phyloP scores from a whole-genome alignment of 148 eudicot genomes.

The Diospyros lotus region DNA sequence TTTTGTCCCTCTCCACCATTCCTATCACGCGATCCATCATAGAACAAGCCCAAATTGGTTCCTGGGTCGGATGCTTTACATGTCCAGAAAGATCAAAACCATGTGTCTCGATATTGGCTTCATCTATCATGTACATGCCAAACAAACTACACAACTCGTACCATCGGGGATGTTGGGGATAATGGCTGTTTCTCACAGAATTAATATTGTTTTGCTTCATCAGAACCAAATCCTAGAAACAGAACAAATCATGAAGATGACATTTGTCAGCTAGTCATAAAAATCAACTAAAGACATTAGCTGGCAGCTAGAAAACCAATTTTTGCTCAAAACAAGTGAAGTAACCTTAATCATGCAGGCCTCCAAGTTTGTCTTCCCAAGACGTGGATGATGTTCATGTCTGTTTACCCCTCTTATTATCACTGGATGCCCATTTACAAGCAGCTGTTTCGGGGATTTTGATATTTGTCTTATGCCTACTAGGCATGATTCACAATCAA shows the following conservation, averaged over 20 bases:
- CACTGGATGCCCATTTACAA: constrained; percentile 88
- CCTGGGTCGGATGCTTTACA: constrained; percentile 75
- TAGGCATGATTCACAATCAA: constrained; percentile 95
- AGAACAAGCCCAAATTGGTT: constrained; percentile 74
- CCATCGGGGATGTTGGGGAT: constrained; percentile 96
- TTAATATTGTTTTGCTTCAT: constrained; percentile 94
- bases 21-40: constrained; percentile 92
- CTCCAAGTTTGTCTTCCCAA: constrained; percentile 92
- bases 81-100: constrained; percentile 78
- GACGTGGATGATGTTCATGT: constrained; percentile 94
- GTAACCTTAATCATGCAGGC: constrained; percentile 91
- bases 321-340: constrained; percentile 1
- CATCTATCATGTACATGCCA: constrained; percentile 99
- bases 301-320: not conserved
- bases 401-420: constrained; percentile 89
- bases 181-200: constrained; percentile 96
- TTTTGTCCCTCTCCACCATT: constrained; percentile 98
- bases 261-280: not conserved
- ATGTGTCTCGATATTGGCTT: constrained; percentile 98
- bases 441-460: constrained; percentile 80
- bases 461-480: constrained; percentile 79
- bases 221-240: constrained; percentile 76
- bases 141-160: constrained; percentile 93
- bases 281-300: not conserved
- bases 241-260: constrained; percentile 2